Base-by-base conservation (phyloP, 1,139 yeast genomes). In the Geotrichum europaeum region DNA sequence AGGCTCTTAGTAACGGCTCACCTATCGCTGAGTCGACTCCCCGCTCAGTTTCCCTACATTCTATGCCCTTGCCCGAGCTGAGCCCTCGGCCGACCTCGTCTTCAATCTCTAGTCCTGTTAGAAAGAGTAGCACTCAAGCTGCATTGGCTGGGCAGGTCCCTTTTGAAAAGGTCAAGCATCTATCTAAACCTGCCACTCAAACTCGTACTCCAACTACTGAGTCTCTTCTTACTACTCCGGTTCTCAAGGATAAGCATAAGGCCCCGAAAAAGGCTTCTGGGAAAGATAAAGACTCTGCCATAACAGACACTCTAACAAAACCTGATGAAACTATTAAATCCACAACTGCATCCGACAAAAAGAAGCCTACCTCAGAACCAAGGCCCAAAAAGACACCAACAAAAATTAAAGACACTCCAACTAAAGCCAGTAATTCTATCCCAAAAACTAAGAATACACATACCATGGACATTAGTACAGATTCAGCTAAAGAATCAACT, bases 21-120 rank as follows among this genome's bases (percentile, higher is more conserved):
- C 47, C 47, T 40, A 28, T 50, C 2, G 51, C 57, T 7, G 57
- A 58, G 24, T 51, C 58, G n/a, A 55, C 61, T 13, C 56, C 61
- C 6, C 51, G 53, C 15, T 52, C 54, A 25, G 53, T 58, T 10
- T 58, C 60, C 4, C 34, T 58, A 13, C 34, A 58, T 32, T 45
- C 51, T 28, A 50, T 58, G 20, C 40, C 45, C 9, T 49, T 58
- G 18, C 61, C 61, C 20, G 53, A 58, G 36, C 56, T 58, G 15
- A 51, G 52, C 22, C 61, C 61, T n/a, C 36, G 24, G 13, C 34
- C 49, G 5, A 18, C 47, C 13, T n/a, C 9, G 20, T 40, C 47
- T 40, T 18, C 47, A n/a, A n/a, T 40, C 9, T 15, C 22, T 28
- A 55, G 58, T 49, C 58, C 61, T 15, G 47, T 54, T 4, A 40